A percentile compares a stretch with the other conserved stretches of the same genome.
Conservation (phyloP, 2,329 filamentous ascomycete species). For the Triangularia setosa region DNA sequence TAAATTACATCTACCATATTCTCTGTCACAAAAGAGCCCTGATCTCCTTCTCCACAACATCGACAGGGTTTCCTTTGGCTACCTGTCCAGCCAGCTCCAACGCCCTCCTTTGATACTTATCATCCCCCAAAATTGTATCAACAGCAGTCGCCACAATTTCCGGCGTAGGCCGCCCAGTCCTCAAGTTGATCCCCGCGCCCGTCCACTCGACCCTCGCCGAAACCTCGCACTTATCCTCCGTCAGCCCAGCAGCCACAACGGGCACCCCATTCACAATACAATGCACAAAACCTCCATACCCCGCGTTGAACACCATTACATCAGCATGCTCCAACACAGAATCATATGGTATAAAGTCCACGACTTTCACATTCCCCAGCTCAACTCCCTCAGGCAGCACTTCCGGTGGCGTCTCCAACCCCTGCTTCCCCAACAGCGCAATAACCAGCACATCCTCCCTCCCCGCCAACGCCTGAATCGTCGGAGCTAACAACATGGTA, state of each 20-base stretch:
- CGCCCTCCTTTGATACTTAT: slow-evolving; percentile 7
- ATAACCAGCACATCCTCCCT: slow-evolving; percentile 38
- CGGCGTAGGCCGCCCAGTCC: slow-evolving; percentile 25
- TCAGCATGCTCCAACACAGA: slow-evolving; percentile 40
- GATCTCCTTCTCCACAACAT: slow-evolving; percentile 13
- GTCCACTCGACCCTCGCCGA: slow-evolving; percentile 39
- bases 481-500: slow-evolving; percentile 40
- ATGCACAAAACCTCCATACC: slow-evolving; percentile 45
- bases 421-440: slow-evolving; percentile 30
- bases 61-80: slow-evolving; percentile 10
- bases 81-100: slow-evolving; percentile 12
- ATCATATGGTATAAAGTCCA: slow-evolving; percentile 48
- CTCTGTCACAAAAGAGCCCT: not conserved
- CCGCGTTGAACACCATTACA: slow-evolving; percentile 45
- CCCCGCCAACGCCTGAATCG: slow-evolving; percentile 39
- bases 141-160: slow-evolving; percentile 13
- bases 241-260: slow-evolving; percentile 41
- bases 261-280: slow-evolving; percentile 44
- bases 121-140: slow-evolving; percentile 12
- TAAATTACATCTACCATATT: not conserved
- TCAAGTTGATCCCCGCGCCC: slow-evolving; percentile 43
- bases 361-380: slow-evolving; percentile 37
- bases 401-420: slow-evolving; percentile 23
- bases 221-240: slow-evolving; percentile 41
- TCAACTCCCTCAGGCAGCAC: slow-evolving; percentile 29